A percentile compares a stretch with the other conserved stretches of the same genome.
Conservation (phyloP, 257 asterid genomes). For the Paraleonurus japonicus region DNA sequence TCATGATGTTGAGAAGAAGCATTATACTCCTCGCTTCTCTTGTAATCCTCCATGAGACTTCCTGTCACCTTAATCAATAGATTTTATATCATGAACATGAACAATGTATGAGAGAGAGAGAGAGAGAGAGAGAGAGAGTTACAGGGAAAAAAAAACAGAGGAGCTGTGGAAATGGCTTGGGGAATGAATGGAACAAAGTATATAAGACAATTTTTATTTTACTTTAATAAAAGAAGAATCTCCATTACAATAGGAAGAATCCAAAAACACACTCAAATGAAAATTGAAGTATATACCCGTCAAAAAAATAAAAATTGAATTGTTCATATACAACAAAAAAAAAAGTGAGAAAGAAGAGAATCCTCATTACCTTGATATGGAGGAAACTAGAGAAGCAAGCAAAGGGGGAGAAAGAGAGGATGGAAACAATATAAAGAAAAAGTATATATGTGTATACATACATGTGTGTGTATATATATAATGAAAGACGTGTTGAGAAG, state of each 20-base stretch:
- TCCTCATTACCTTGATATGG: slow-evolving; percentile 54
- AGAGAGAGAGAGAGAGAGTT: slow-evolving; percentile 17
- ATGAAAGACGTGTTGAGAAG: slow-evolving; percentile 9
- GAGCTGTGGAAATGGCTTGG: slow-evolving; percentile 17
- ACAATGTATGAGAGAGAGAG: not conserved
- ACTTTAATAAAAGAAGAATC: not conserved
- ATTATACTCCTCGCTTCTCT: slow-evolving; percentile 32
- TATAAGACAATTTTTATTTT: not conserved
- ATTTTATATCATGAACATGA: not conserved
- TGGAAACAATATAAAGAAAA: slow-evolving; percentile 12
- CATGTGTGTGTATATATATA: not conserved
- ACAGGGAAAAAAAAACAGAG: slow-evolving; percentile 23
- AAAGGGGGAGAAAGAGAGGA: slow-evolving; percentile 27
- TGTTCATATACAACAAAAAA: no score
- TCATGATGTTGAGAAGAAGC: slow-evolving; percentile 34
- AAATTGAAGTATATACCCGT: not conserved
- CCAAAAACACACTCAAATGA: slow-evolving; percentile 8
- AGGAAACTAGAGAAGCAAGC: slow-evolving; percentile 53
- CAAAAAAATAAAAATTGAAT: not conserved
- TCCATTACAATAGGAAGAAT: slow-evolving; percentile 13
- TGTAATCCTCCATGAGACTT: slow-evolving; percentile 49
- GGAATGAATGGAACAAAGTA: slow-evolving; percentile 15
- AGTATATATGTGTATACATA: not conserved
- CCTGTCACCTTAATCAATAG: slow-evolving; percentile 1
- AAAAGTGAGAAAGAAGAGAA: slow-evolving; percentile 30